Evolutionary conservation across 2,329 filamentous ascomycete species (phyloP).

Genomic region (Ophiocordyceps camponoti-rufipedis): DNA sequence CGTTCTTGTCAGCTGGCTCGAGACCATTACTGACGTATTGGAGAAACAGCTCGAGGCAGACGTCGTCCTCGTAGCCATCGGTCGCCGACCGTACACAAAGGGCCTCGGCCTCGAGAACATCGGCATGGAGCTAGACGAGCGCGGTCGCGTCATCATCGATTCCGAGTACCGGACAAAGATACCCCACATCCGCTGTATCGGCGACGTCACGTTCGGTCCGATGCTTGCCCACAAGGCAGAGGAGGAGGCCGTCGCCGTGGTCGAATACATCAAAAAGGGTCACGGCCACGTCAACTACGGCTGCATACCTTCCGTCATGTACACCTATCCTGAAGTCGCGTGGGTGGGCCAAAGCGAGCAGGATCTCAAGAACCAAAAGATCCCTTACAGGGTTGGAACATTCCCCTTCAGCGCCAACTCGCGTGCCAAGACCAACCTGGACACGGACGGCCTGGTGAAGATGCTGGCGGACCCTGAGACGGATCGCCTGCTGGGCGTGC

Average conservation of each 20-base stretch:
- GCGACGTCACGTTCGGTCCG: constrained; percentile 90
- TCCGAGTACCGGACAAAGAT: constrained; percentile 97
- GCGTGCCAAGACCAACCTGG: constrained; percentile 94
- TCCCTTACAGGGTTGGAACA: constrained; percentile 81
- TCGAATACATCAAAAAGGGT: constrained; percentile 96
- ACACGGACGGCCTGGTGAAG: constrained; percentile 92
- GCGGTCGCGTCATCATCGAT: constrained; percentile 90
- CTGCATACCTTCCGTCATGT: constrained; percentile 97
- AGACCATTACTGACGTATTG: not conserved
- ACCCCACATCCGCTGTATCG: constrained; percentile 90
- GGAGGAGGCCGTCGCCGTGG: constrained; percentile 85
- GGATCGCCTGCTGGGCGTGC: constrained; percentile 82
- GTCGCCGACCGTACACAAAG: constrained; percentile 82
- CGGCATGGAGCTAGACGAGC: constrained; percentile 79
- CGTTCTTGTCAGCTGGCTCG: not conserved
- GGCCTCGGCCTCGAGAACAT: constrained; percentile 90
- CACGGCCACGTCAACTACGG: constrained; percentile 98
- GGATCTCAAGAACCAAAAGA: constrained; percentile 74
- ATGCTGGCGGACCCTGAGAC: constrained; percentile 94
- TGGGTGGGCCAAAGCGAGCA: constrained; percentile 98
- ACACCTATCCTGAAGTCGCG: constrained; percentile 94
- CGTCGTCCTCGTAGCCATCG: constrained; percentile 91
- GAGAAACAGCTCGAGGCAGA: constrained; percentile 65
- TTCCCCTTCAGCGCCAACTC: constrained; percentile 99
- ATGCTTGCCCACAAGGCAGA: constrained; percentile 99